Evolutionary conservation across 176 grass and related monocot genomes (phyloP), one percentile per base, ranked within the genome.

Genomic region (Panicum miliaceum): DNA sequence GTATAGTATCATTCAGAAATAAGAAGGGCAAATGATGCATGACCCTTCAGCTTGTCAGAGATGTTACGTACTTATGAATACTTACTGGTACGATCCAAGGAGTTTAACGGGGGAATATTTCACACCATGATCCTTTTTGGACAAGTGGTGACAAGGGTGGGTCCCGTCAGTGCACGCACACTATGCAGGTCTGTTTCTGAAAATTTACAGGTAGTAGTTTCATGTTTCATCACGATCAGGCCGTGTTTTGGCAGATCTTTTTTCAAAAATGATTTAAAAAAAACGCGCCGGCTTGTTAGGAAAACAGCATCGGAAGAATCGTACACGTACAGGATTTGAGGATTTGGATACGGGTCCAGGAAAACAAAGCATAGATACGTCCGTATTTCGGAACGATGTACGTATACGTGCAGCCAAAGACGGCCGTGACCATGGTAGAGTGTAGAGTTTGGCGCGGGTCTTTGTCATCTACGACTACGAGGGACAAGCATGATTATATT

Each of bases 391-490:
- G 42, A 32, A 7, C 25, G 6, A 34, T 16, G 34, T 11, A n/a
- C 4, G 53, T 60, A 35, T 60, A 35, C 20, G 65, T 22, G 57
- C 57, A 46, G 74, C 43, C 81, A 88, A 27, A 83, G 25, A 25
- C 10, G 1, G 34, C 12, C 12, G 36, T 43, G 74, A 72, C 81
- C 67, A 71, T 26, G 0, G 35, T 38, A 37, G 51, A 71, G 18
- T 40, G 27, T 25, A 9, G 32, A 15, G 45, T 42, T 9, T 72
- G 63, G 63, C 41, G 22, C 35, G 58, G 48, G 4, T 59, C 53
- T 18, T 18, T 77, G 79, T 75, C 52, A 41, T 35, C 47, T 67
- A 43, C 12, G 47, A 20, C 47, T 67, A 43, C 12, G 47, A 20
- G 35, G 47, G 47, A 7, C 42, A 10, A 10, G 5, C 60, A 25